A percentile compares a stretch with the other conserved stretches of the same genome.
Evolutionary conservation across 306 rosid genomes (phyloP).

Genomic region (Vigna unguiculata): DNA sequence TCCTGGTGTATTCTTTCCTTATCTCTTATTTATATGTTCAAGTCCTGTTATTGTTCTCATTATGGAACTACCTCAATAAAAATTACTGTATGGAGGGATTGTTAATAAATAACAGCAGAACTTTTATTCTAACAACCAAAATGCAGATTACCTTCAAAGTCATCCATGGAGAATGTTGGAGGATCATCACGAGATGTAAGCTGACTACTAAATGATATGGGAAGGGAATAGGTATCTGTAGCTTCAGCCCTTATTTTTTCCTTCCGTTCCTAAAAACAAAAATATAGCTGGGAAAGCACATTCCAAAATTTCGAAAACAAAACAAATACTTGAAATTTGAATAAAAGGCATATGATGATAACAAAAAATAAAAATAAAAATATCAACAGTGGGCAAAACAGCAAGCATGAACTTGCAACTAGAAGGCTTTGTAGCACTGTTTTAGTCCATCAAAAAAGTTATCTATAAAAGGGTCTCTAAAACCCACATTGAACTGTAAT

Average conservation of each 20-base stretch:
- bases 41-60: neutral
- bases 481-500: constrained; percentile 23
- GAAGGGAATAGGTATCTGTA: constrained; percentile 57
- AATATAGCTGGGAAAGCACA: constrained; percentile 34
- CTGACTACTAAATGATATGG: constrained; percentile 52
- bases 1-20: neutral
- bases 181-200: constrained; percentile 47
- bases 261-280: constrained; percentile 64
- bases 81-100: neutral
- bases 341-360: constrained; percentile 14
- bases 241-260: constrained; percentile 89
- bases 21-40: neutral
- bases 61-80: neutral
- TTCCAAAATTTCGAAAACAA: neutral
- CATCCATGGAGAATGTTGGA: constrained; percentile 88
- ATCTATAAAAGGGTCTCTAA: neutral
- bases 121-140: constrained; percentile 14
- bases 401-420: neutral
- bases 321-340: neutral
- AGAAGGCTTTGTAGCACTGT: constrained; percentile 4
- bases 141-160: constrained; percentile 79
- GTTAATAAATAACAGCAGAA: neutral
- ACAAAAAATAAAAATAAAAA: constrained; percentile 6
- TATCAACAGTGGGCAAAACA: constrained; percentile 6
- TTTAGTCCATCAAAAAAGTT: constrained; percentile 7